Base-by-base conservation (phyloP, 495 filamentous ascomycete genomes). In the Beverwykella pulmonaria region DNA sequence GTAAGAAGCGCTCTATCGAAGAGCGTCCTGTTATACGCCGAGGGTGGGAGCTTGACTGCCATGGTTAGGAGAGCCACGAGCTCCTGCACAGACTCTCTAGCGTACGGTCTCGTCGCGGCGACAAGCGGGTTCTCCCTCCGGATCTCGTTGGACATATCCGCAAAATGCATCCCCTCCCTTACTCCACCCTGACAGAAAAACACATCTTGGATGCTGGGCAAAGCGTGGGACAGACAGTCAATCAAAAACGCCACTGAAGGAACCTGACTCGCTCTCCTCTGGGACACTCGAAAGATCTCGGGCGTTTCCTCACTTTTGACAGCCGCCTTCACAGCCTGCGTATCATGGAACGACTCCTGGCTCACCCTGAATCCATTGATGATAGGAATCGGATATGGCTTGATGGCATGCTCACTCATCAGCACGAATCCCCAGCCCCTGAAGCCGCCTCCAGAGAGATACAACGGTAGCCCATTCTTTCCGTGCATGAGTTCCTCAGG, bases 381-480 rank as follows among this genome's bases (percentile, higher is more conserved):
- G 50, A 89, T 84, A 0, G 91, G 89, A 17, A 97, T 89, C 0
- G 93, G 93, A 68, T 97, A 97, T 0, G 87, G 88, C 53, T 84
- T 78, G 27, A 88, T 82, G 0, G 79, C 75, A 53, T 91, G 86
- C 53, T 83, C 82, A 47, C 78, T 79, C 83, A 95, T 89, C 17
- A 96, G 79, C 29, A 96, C 82, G 75, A 90, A 93, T 10, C 93
- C 92, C 79, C 94, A 97, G 27, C 93, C 93, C 17, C 93, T 82
- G 74, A 96, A 96, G 0, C 93, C 93, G 14, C 93, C 93, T 9
- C 93, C 93, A 55, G 90, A 95, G 50, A 97, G 84, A 74, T 93
- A 93, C 1, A 97, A 80, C 12, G 87, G 84, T 59, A 92, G 84
- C 4, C 90, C 89, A 17, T 57, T 44, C 32, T 23, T 2, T 49